A percentile compares a stretch with the other conserved stretches of the same genome.
Evolutionary conservation across 345 rosid species (phyloP).

Genomic region (Mangifera indica): DNA sequence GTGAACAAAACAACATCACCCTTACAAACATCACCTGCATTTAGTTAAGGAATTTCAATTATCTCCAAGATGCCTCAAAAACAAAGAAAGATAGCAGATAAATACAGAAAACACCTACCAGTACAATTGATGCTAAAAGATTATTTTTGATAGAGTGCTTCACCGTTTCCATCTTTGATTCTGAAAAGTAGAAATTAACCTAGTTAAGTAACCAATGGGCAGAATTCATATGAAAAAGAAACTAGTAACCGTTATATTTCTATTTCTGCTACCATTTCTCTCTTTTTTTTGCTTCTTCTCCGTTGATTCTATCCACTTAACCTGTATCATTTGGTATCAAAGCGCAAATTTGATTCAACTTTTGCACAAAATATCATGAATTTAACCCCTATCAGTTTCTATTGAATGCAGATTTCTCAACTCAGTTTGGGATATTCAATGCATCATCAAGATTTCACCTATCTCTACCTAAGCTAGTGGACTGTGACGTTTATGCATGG

Average conservation of each 20-base stretch:
- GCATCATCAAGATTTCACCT: too few relatives aligned
- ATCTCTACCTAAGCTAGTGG: too few relatives aligned
- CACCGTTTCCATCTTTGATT: constrained; percentile 50
- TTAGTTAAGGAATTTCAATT: constrained; percentile 6
- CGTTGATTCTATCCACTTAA: too few relatives aligned
- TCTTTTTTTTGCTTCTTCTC: not conserved
- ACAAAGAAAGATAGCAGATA: not conserved
- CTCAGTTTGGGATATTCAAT: too few relatives aligned
- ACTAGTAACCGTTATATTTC: not conserved
- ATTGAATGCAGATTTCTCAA: too few relatives aligned
- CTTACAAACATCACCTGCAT: constrained; percentile 64
- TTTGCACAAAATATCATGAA: too few relatives aligned
- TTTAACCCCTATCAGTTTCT: too few relatives aligned
- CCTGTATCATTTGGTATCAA: too few relatives aligned
- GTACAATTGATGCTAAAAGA: constrained; percentile 54
- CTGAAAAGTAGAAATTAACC: constrained; percentile 24
- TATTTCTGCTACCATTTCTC: not conserved
- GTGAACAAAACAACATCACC: constrained; percentile 62
- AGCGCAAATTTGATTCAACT: too few relatives aligned
- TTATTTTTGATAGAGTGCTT: constrained; percentile 49
- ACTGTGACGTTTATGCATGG: too few relatives aligned
- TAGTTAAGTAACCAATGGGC: not conserved
- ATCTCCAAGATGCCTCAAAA: not conserved
- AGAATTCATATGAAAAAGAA: not conserved
- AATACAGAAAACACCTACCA: constrained; percentile 28